These are phyloP conservation scores for Populus hybrid DNA, from an alignment of 441 rosid species.

Conservation along the genomic window DNA sequence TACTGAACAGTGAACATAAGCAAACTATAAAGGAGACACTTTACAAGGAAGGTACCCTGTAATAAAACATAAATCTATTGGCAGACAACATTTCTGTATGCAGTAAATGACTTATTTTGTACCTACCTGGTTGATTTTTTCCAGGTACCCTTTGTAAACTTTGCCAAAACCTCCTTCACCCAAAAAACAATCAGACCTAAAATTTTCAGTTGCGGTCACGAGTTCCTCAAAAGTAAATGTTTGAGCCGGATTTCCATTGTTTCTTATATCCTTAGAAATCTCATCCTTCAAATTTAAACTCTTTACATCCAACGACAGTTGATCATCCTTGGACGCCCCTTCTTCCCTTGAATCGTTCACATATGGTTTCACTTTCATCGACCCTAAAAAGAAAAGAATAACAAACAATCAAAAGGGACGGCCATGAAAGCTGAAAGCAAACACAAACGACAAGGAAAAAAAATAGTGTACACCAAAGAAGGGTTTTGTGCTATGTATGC, in stretches of 20 bases:
- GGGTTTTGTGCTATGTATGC: background rate
- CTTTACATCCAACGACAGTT: conserved; percentile 38
- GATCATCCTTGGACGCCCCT: conserved; percentile 32
- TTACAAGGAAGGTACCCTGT: background rate
- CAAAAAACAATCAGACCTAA: conserved; percentile 48
- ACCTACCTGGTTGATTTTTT: conserved; percentile 53
- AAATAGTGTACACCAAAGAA: background rate
- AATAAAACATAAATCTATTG: background rate
- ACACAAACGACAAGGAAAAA: background rate
- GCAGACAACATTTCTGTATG: background rate
- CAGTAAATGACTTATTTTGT: background rate
- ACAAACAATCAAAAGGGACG: background rate
- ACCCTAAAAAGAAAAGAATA: conserved; percentile 18
- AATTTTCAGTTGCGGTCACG: conserved; percentile 40
- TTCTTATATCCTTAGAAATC: conserved; percentile 6
- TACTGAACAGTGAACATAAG: background rate
- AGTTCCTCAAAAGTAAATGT: conserved; percentile 53
- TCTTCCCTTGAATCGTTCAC: conserved; percentile 31
- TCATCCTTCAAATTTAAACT: conserved; percentile 39
- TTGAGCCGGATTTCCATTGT: conserved; percentile 26
- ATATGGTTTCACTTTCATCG: conserved; percentile 32
- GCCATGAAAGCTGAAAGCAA: background rate
- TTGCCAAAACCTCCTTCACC: conserved; percentile 91
- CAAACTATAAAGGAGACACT: background rate
- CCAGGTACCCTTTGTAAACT: conserved; percentile 60